Evolutionary conservation across 345 rosid genomes (phyloP), one percentile per base, ranked within the genome.

Genomic region (Corchorus olitorius): DNA sequence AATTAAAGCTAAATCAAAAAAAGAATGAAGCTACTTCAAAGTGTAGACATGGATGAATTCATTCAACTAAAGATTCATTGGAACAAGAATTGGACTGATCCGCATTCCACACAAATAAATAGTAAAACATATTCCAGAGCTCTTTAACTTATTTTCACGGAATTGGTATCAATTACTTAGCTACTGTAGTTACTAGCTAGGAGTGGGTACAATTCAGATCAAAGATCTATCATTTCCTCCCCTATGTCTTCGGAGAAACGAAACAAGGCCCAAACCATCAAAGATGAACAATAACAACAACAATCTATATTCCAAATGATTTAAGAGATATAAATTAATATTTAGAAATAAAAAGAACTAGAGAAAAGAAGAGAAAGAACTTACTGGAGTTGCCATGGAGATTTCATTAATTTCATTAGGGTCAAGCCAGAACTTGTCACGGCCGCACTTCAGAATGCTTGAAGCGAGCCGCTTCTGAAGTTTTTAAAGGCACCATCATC

Each of bases 391-490:
- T 27, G 27, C 27, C 27, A 27, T 27, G 27, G 27, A 27, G 27
- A 27, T 27, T 27, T 27, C 27, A 27, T 27, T 27, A 27, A 27
- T 27, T 27, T 27, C 27, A 1, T 27, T 27, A 27, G 27, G 27
- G 27, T 27, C 27, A 27, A 27, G 27, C 27, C 27, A 27, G 27
- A 27, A 88, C 79, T 90, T 92, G n/a, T 86, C 86, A 12, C 85
- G 80, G 12, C 92, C 97, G 22, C 97, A 92, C 62, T 86, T 87
- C 80, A 90, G 87, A 10, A 89, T 91, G 83, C 92, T 88, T 8
- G 91, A 85, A 62, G 92, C 81, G 11, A 91, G 91, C 86, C 94
- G 85, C 88, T 91, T 91, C 79, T 89, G 97, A 8, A 84, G 75
- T 85, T 91, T 91, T 89, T 72, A 89, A 65, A 75, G 92, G 87